These are phyloP conservation scores for Obba rivulosa DNA, from an alignment of 768 basidiomycete genomes.

Conservation along the genomic window DNA sequence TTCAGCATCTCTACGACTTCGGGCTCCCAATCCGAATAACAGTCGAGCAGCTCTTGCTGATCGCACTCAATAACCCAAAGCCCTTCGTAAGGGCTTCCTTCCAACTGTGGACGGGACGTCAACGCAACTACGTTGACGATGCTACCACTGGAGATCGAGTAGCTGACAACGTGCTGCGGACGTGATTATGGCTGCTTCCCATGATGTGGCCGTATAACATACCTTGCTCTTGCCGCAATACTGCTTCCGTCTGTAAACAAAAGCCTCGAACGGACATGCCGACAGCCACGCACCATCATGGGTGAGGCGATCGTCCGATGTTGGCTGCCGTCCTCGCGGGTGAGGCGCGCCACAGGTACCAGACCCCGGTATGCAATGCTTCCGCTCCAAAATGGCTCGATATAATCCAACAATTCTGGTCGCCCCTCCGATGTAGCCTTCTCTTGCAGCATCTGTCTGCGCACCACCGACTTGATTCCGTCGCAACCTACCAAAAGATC, in stretches of 20 bases:
- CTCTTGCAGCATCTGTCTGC: conserved; percentile 27
- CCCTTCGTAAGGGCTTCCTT: conserved; percentile 20
- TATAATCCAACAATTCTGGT: conserved; percentile 24
- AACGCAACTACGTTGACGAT: conserved; percentile 43
- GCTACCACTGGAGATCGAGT: conserved; percentile 39
- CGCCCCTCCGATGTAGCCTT: conserved; percentile 10
- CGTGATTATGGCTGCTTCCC: background rate
- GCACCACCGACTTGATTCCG: conserved; percentile 27
- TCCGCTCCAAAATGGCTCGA: conserved; percentile 43
- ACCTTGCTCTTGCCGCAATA: conserved; percentile 47
- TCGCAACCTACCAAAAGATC: conserved; percentile 30
- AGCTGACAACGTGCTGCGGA: conserved; percentile 41
- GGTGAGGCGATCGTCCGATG: conserved; percentile 32
- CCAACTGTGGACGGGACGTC: conserved; percentile 31
- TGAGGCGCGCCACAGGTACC: conserved; percentile 34
- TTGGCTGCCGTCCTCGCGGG: conserved; percentile 9
- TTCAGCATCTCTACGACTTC: conserved; percentile 22
- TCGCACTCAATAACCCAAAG: conserved; percentile 22
- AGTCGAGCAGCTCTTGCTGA: conserved; percentile 19
- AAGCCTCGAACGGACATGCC: background rate
- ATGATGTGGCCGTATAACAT: background rate
- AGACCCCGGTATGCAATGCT: conserved; percentile 42
- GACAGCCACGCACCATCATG: conserved; percentile 36
- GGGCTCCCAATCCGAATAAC: conserved; percentile 25
- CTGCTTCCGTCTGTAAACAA: conserved; percentile 20